Evolutionary conservation across 2,329 filamentous ascomycete genomes (phyloP).

Genomic region (Metarhizium rileyi): DNA sequence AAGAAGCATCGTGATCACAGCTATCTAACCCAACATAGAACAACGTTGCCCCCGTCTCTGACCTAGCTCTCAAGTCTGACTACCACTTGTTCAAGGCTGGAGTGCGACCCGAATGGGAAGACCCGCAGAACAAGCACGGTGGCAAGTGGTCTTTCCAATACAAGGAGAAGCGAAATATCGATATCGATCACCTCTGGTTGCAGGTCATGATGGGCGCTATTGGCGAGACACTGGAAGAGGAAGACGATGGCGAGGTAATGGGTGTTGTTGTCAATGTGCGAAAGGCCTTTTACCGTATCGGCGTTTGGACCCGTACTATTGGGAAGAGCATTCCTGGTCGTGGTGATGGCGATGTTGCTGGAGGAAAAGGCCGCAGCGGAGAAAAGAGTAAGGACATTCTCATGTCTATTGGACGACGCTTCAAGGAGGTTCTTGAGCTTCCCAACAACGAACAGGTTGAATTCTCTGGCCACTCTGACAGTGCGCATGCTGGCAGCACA

Average conservation of each 20-base stretch:
- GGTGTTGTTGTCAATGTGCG: constrained; percentile 98
- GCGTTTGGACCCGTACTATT: constrained; percentile 92
- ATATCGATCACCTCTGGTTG: constrained; percentile 93
- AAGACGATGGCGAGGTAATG: constrained; percentile 96
- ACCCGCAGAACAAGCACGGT: constrained; percentile 96
- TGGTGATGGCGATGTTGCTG: constrained; percentile 61
- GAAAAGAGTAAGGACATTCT: constrained; percentile 84
- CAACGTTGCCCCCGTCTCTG: constrained; percentile 94
- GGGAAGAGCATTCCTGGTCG: constrained; percentile 74
- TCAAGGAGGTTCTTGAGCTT: constrained; percentile 87
- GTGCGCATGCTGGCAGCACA: constrained; percentile 84
- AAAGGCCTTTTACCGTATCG: constrained; percentile 96
- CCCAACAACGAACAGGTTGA: constrained; percentile 71
- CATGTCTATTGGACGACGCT: constrained; percentile 72
- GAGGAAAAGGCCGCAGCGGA: constrained; percentile 64
- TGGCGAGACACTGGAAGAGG: constrained; percentile 92
- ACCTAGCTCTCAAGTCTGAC: constrained; percentile 94
- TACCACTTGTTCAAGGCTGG: constrained; percentile 99
- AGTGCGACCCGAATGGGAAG: constrained; percentile 97
- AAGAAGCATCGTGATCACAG: neutral
- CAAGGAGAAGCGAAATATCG: constrained; percentile 86
- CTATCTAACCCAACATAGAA: constrained; percentile 51
- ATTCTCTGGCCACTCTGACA: constrained; percentile 94
- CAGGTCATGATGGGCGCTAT: constrained; percentile 95
- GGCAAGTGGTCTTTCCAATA: constrained; percentile 99